Conservation (phyloP, 805 yeast species). For the Yarrowia phangngaensis region DNA sequence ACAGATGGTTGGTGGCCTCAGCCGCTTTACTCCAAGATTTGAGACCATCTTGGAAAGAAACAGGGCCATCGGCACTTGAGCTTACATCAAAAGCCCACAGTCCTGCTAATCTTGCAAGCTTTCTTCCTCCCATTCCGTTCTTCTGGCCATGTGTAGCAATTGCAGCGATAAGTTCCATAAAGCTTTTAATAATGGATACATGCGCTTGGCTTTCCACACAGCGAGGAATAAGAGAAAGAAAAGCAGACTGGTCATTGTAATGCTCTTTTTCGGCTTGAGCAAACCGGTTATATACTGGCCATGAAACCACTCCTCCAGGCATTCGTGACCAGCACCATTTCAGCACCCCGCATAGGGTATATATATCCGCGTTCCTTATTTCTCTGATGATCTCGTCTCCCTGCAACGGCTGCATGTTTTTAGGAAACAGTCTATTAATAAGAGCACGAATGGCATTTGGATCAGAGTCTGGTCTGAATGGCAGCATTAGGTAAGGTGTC, state of each 20-base stretch:
- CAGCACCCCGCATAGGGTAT: constrained; percentile 63
- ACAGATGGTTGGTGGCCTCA: constrained; percentile 78
- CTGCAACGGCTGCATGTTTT: constrained; percentile 50
- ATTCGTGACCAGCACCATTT: constrained; percentile 86
- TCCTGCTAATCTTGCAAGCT: constrained; percentile 76
- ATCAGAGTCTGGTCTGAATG: constrained; percentile 67
- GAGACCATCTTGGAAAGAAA: constrained; percentile 63
- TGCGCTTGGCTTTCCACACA: constrained; percentile 80
- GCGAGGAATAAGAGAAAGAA: constrained; percentile 76
- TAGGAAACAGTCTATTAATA: constrained; percentile 55
- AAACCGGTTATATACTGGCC: constrained; percentile 63
- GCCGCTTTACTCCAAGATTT: constrained; percentile 76
- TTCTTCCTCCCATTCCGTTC: constrained; percentile 74
- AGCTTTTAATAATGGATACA: constrained; percentile 85
- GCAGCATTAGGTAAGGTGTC: constrained; percentile 69
- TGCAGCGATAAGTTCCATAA: constrained; percentile 72
- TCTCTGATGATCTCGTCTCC: constrained; percentile 46
- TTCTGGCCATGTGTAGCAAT: constrained; percentile 74
- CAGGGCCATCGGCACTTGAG: constrained; percentile 37
- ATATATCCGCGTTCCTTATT: constrained; percentile 54
- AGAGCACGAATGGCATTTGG: constrained; percentile 52
- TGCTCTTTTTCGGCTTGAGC: constrained; percentile 60
- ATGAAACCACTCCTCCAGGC: constrained; percentile 73
- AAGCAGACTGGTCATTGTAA: constrained; percentile 58
- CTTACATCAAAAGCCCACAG: constrained; percentile 73